Evolutionary conservation across 106 monocot genomes (phyloP), one percentile per base, ranked within the genome.

Genomic region (Dactylorhiza incarnata): DNA sequence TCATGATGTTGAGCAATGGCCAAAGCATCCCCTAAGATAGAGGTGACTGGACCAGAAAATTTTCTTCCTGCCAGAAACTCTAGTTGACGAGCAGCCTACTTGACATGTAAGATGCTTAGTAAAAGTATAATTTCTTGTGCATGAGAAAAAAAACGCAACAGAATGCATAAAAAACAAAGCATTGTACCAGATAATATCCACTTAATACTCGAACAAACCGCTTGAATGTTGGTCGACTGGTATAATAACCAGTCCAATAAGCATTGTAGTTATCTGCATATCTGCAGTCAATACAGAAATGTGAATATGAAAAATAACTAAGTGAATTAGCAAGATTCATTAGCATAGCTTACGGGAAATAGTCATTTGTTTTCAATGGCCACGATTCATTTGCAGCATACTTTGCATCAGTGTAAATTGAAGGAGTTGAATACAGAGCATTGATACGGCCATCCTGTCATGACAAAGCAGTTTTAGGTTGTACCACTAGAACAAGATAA

Each of bases 171-270:
- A 66, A 29, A 25, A 55, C 13, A 49, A 9, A 49, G 53, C 6
- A 25, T 14, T 49, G 45, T 83, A 92, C 91, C 82, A 86, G 61
- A 85, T 86, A 92, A 79, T 92, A 92, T 55, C 86, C 91, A 83
- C 91, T 89, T 11, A 89, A 70, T 19, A 61, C 67, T 46, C 91
- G 86, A 70, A 92, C 83, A 83, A 84, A 89, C 44, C 82, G 71
- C 68, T 92, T 92, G 37, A 88, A 89, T 50, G 88, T 63, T 48
- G 91, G 91, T 7, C 91, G 82, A 76, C 91, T 92, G 16, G 86
- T 89, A 71, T 75, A 92, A 78, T 84, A 92, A 45, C 91, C 91
- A 72, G 91, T 92, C 91, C 91, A 92, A 76, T 89, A 92, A 22
- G 91, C 81, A 92, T 92, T 79, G 63, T 72, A 9, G 12, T 63